These are phyloP conservation scores for Myochromella boudieri DNA, from an alignment of 768 basidiomycete species.

Conservation along the genomic window DNA sequence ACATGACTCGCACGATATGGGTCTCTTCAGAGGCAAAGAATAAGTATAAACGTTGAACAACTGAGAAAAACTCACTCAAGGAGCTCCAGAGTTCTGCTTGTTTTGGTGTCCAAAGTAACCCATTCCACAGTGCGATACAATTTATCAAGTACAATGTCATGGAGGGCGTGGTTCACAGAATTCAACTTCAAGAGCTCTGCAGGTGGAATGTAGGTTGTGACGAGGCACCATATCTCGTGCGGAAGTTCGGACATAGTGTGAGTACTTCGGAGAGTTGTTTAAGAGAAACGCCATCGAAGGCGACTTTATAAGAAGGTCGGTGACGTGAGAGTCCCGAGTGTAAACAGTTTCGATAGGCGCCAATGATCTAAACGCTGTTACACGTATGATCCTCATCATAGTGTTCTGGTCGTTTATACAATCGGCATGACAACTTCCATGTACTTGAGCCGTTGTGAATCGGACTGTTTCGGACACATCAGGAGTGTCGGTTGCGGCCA, in stretches of 20 bases:
- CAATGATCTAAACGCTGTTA: no score
- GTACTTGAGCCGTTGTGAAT: no score
- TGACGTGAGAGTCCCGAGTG: no score
- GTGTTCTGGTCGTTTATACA: no score
- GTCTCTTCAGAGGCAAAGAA: conserved; percentile 17
- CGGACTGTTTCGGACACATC: no score
- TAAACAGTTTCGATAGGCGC: no score
- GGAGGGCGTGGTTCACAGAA: conserved; percentile 33
- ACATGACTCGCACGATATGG: conserved; percentile 32
- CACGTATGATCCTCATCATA: no score
- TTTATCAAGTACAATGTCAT: conserved; percentile 27
- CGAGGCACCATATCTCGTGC: conserved; percentile 33
- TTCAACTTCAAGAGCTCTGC: conserved; percentile 17
- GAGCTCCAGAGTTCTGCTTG: conserved; percentile 24
- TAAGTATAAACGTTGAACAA: background rate
- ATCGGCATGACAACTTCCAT: no score
- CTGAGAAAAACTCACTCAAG: conserved; percentile 26
- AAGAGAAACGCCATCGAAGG: no score
- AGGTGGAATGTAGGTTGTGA: conserved; percentile 21
- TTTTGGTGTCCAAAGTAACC: conserved; percentile 27
- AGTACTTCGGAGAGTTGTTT: no score
- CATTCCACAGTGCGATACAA: conserved; percentile 32
- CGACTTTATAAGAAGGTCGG: no score
- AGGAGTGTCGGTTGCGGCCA: no score
- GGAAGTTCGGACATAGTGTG: conserved; percentile 27